Base-by-base conservation (phyloP, 768 basidiomycete genomes). In the Cyclocybe aegerita region DNA sequence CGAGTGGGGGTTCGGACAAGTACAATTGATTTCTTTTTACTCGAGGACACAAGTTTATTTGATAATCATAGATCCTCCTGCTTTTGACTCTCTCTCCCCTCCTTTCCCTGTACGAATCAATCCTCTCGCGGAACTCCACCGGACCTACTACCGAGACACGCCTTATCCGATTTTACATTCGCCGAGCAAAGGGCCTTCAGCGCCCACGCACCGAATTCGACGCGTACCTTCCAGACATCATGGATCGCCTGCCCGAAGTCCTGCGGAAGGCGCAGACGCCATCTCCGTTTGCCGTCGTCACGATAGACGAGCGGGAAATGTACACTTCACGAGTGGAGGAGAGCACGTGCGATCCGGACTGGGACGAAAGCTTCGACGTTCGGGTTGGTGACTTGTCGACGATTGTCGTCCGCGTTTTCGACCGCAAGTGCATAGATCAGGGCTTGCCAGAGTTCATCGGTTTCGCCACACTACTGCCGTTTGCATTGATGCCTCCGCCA, bases 1-100 rank as follows among this genome's bases (percentile, higher is more conserved):
- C 11, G 34, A 62, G 49, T 64, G 63, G 63, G 61, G 63, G 15
- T 64, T 64, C 38, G 61, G 63, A 4, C 63, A 64, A 54, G 63
- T 64, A 46, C 31, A 35, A 5, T 9, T 36, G 7, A 4, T 23
- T 12, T 32, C 9, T 44, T 1, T 12, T 23, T 7, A 14, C 4
- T 16, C 36, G 10, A 11, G n/a, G 7, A 14, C 33, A n/a, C 15
- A 9, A 34, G 12, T 17, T 4, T 41, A 30, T 33, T 11, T 33
- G 35, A 14, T n/a, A 5, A 5, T 23, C 1, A 9, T 33, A 64
- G 62, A 54, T 64, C n/a, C 45, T 64, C 4, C 56, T 64, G 2
- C 44, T 64, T 8, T 53, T 64, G 1, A 64, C 63, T 1, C 60
- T 64, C 12, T 58, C 63, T 2, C 60, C 62, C 1, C 45, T 63